A percentile compares a stretch with the other conserved stretches of the same genome.
Conservation (phyloP, 2,329 filamentous ascomycete species). For the Rhinocladiella mackenziei region DNA sequence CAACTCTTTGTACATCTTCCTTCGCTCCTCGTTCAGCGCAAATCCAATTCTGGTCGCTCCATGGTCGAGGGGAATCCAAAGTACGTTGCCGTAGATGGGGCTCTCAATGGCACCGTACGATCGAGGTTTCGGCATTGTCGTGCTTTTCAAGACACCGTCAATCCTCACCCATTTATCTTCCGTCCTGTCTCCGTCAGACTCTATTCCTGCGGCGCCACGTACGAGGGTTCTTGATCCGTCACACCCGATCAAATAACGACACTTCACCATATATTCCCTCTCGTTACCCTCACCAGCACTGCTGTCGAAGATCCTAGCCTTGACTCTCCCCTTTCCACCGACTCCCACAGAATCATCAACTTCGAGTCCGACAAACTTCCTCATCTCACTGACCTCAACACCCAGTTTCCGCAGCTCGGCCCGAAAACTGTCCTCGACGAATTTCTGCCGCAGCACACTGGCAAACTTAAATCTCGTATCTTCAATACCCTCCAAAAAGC, state of each 20-base stretch:
- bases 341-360: constrained; percentile 35
- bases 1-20: constrained; percentile 36
- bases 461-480: constrained; percentile 52
- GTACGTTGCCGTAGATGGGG: constrained; percentile 52
- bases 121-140: constrained; percentile 48
- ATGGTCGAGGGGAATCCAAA: constrained; percentile 54
- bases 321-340: constrained; percentile 26
- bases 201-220: constrained; percentile 44
- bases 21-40: constrained; percentile 45
- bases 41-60: constrained; percentile 54
- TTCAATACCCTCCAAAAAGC: constrained; percentile 52
- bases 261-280: constrained; percentile 33
- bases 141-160: constrained; percentile 47
- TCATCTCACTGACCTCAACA: constrained; percentile 36
- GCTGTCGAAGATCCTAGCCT: constrained; percentile 32
- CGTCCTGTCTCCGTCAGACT: constrained; percentile 48
- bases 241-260: constrained; percentile 50
- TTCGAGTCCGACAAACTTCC: constrained; percentile 39
- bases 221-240: constrained; percentile 52
- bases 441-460: constrained; percentile 54
- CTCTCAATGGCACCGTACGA: constrained; percentile 51
- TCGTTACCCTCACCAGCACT: constrained; percentile 27
- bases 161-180: constrained; percentile 54
- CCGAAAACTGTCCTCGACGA: constrained; percentile 53
- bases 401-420: constrained; percentile 38